Evolutionary conservation across 495 filamentous ascomycete species (phyloP), one percentile per base, ranked within the genome.

Genomic region (Podospora didyma): DNA sequence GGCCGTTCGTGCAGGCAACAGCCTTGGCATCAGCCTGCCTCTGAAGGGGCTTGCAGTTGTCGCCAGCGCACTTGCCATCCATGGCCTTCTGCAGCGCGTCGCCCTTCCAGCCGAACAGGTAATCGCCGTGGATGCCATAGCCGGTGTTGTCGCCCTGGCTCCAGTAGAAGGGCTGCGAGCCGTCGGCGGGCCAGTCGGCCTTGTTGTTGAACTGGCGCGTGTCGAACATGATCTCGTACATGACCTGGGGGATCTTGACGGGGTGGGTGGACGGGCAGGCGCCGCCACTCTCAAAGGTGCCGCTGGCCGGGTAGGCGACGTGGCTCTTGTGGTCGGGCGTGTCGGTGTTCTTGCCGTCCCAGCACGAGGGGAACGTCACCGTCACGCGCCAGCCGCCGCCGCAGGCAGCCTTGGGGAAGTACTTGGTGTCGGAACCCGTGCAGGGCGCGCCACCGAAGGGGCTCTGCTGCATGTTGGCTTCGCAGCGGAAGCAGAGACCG

Each of bases 281-380:
- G n/a, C 72, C 72, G 42, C 72, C 73, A 53, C 67, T 64, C 46
- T 61, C 62, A 57, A 77, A 77, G 24, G 66, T 70, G 45, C 70
- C 71, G 51, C 22, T 59, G 17, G 66, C 66, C 14, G 72, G 71
- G 62, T 73, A 73, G 45, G 64, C 64, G 53, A 76, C 66, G 65
- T 83, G 81, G 16, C 70, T 42, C 39, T 42, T 42, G 39, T 42
- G 39, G 39, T 42, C 39, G 39, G 39, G 39, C 7, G 7, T 42
- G 66, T 81, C 79, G 7, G 78, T 66, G 61, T 80, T 81, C 64
- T 76, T 73, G 48, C 80, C 81, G 63, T 83, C 80, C 80, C 80
- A 82, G 67, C 76, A 76, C 51, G 76, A 67, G 16, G 77, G 77
- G 67, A 80, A 80, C 51, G 78, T 77, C 55, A 79, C 75, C 21